Percentiles rank a stretch among this genome's conserved stretches.
These are phyloP conservation scores for Chrysoporthe cubensis DNA, from an alignment of 2,329 filamentous ascomycete genomes.

Conservation along the genomic window DNA sequence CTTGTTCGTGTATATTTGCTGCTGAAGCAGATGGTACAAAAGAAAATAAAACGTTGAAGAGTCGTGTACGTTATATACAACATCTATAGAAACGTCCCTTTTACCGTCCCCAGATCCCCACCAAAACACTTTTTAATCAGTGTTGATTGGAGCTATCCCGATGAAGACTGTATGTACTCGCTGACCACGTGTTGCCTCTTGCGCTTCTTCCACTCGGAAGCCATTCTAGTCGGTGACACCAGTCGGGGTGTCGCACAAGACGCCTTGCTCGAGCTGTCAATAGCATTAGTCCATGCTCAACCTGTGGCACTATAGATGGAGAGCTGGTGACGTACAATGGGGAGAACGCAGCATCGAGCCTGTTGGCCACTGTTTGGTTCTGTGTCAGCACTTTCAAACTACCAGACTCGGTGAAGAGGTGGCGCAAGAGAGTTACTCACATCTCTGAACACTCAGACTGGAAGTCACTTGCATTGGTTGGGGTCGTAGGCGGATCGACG, in stretches of 20 bases:
- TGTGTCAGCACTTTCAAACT: neutral
- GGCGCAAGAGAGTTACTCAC: neutral
- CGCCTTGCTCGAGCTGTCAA: conserved; percentile 37
- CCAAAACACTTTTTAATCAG: neutral
- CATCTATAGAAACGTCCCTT: neutral
- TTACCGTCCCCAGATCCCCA: neutral
- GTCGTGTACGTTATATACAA: neutral
- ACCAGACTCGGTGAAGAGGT: neutral
- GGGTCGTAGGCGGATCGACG: conserved; percentile 35
- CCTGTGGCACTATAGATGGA: neutral
- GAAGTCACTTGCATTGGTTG: conserved; percentile 33
- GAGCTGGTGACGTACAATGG: conserved; percentile 41
- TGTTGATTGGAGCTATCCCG: neutral
- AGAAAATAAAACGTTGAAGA: neutral
- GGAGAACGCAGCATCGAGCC: conserved; percentile 61
- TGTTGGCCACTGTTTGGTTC: conserved; percentile 47
- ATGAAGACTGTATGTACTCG: neutral
- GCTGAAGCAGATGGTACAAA: neutral
- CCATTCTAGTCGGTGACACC: conserved; percentile 34
- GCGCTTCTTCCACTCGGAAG: neutral
- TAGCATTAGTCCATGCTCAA: conserved; percentile 12
- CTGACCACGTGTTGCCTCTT: neutral
- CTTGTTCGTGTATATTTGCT: neutral
- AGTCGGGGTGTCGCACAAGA: conserved; percentile 41
- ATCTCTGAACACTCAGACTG: conserved; percentile 48